These are phyloP conservation scores for Cercophora newfieldiana DNA, from an alignment of 495 filamentous ascomycete species.

Conservation along the genomic window DNA sequence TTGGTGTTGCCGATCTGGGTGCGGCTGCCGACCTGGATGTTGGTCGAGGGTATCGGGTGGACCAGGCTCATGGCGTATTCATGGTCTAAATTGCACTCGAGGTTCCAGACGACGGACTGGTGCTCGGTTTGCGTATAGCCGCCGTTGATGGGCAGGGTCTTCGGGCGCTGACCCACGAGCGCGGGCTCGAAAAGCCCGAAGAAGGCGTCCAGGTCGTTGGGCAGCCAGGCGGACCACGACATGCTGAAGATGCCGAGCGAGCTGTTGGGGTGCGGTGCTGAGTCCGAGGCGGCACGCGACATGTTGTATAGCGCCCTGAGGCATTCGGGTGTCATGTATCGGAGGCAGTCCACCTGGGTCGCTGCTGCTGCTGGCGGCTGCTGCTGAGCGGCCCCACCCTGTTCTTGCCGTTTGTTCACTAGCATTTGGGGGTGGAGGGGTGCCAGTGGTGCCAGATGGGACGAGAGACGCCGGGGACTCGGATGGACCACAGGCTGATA, in stretches of 20 bases:
- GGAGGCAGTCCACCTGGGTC: no score
- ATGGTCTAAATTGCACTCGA: not conserved
- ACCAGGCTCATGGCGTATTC: not conserved
- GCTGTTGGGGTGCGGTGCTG: not conserved
- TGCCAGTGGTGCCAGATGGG: no score
- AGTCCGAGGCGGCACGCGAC: no score
- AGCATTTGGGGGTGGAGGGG: no score
- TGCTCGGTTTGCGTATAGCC: not conserved
- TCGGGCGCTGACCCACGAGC: not conserved
- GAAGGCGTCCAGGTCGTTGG: not conserved
- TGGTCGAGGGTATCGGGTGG: not conserved
- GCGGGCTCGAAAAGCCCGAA: not conserved
- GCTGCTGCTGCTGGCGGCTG: no score
- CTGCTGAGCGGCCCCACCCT: no score
- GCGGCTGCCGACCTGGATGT: slow-evolving; percentile 1
- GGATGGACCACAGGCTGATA: no score
- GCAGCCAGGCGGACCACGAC: not conserved
- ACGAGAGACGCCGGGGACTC: no score
- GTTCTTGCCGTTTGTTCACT: no score
- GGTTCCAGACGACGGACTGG: not conserved
- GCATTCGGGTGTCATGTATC: no score
- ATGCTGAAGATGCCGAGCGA: not conserved
- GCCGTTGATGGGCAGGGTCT: not conserved
- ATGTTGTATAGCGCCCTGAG: no score
- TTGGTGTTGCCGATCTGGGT: not conserved